phyloP scores from a whole-genome alignment of 2,329 filamentous ascomycete species.

The Ophiostoma sp. region DNA sequence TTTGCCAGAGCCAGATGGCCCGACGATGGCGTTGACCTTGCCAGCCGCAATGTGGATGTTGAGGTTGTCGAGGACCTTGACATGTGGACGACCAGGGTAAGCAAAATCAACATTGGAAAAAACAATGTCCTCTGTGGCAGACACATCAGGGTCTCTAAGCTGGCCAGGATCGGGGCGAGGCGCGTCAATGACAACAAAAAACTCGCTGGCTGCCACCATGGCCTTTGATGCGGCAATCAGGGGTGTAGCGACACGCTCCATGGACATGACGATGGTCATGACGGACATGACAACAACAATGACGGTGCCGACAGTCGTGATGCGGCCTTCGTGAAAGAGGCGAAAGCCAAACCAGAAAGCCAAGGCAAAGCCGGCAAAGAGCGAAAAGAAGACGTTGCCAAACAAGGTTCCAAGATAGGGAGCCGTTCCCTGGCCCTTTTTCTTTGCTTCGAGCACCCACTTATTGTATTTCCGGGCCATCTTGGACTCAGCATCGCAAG shows the following conservation, averaged over 20 bases:
- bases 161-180: constrained; percentile 39
- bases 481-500: constrained; percentile 55
- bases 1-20: constrained; percentile 67
- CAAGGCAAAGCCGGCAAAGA: constrained; percentile 50
- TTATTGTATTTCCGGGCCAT: constrained; percentile 49
- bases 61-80: constrained; percentile 58
- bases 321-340: constrained; percentile 42
- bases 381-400: constrained; percentile 50
- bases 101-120: constrained; percentile 65
- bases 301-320: constrained; percentile 49
- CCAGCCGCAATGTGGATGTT: constrained; percentile 55
- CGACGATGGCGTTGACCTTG: constrained; percentile 68
- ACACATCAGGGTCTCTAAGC: constrained; percentile 46
- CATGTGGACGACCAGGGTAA: constrained; percentile 62
- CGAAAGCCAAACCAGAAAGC: constrained; percentile 60
- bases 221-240: constrained; percentile 55
- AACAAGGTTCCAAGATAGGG: constrained; percentile 52
- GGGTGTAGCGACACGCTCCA: constrained; percentile 54
- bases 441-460: constrained; percentile 51
- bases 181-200: constrained; percentile 51
- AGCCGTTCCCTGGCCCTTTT: constrained; percentile 44
- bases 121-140: constrained; percentile 49
- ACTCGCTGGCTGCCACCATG: constrained; percentile 53
- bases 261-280: constrained; percentile 52
- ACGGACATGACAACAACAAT: constrained; percentile 55